These are phyloP conservation scores for Plectosphaerella sp. DNA, from an alignment of 2,329 filamentous ascomycete genomes.

Conservation along the genomic window DNA sequence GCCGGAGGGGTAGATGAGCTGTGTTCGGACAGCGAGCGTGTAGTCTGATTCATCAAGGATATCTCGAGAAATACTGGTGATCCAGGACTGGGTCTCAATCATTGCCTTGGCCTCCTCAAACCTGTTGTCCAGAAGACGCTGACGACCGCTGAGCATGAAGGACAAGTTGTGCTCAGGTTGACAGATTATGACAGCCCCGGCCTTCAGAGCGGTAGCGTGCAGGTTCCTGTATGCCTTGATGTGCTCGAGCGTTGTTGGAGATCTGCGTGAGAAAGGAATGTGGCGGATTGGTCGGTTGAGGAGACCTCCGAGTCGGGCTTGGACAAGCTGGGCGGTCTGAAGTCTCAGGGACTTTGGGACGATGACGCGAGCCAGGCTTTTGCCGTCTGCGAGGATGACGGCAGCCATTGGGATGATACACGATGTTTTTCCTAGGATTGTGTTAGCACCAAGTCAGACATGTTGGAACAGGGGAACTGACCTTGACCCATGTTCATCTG, in stretches of 20 bases:
- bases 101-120: constrained; percentile 38
- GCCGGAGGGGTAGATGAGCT: constrained; percentile 55
- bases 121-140: constrained; percentile 46
- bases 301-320: constrained; percentile 50
- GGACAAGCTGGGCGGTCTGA: constrained; percentile 53
- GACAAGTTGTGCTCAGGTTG: constrained; percentile 63
- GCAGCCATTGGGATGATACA: constrained; percentile 51
- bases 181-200: constrained; percentile 50
- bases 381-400: constrained; percentile 36
- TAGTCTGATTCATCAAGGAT: constrained; percentile 62
- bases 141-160: constrained; percentile 57
- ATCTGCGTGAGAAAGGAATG: constrained; percentile 53
- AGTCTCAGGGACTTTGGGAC: constrained; percentile 52
- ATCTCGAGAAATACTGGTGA: constrained; percentile 48
- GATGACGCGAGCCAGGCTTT: constrained; percentile 45
- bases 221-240: constrained; percentile 33
- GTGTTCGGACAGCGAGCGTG: constrained; percentile 47
- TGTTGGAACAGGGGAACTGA: constrained; percentile 9
- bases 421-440: constrained; percentile 47
- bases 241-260: constrained; percentile 21
- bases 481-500: constrained; percentile 67
- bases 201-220: constrained; percentile 31
- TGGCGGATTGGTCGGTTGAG: constrained; percentile 49
- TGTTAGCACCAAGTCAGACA: constrained; percentile 2
- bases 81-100: constrained; percentile 44